A percentile compares a stretch with the other conserved stretches of the same genome.
Conservation (phyloP, 1,284 basidiomycete species). For the Cryptococcus sp. region DNA sequence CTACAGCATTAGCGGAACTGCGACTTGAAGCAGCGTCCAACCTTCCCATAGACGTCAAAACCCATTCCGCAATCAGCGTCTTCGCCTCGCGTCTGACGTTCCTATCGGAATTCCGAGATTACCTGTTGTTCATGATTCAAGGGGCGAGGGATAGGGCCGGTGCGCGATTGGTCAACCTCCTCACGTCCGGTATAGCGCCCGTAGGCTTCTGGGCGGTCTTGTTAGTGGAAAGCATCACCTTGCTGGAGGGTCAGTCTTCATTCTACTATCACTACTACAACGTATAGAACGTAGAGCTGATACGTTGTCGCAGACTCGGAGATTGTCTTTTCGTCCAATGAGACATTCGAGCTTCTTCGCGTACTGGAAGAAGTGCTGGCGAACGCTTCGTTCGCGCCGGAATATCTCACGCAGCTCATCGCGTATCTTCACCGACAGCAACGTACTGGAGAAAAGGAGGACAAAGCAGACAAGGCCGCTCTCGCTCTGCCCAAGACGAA, state of each 20-base stretch:
- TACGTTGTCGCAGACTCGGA: conserved; percentile 42
- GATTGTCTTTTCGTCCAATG: conserved; percentile 47
- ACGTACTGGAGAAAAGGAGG: not conserved
- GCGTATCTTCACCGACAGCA: conserved; percentile 21
- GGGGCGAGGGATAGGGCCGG: conserved; percentile 51
- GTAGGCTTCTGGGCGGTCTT: conserved; percentile 54
- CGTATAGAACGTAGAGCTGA: not conserved
- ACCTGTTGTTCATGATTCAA: conserved; percentile 50
- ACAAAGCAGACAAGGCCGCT: not conserved
- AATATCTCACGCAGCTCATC: conserved; percentile 42
- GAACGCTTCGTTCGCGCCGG: conserved; percentile 42
- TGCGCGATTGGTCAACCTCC: conserved; percentile 47
- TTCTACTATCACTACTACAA: not conserved
- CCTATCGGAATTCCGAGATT: conserved; percentile 56
- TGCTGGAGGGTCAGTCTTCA: conserved; percentile 51
- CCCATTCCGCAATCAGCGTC: conserved; percentile 25
- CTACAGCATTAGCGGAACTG: conserved; percentile 29
- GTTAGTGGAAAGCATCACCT: conserved; percentile 51
- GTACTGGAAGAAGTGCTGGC: conserved; percentile 53
- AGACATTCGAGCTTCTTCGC: conserved; percentile 55
- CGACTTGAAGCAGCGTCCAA: conserved; percentile 11
- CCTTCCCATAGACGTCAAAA: conserved; percentile 13
- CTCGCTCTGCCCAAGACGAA: not conserved
- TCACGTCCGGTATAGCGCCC: conserved; percentile 53
- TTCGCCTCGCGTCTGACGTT: conserved; percentile 53